Percentiles rank a stretch among this genome's conserved stretches.
These are phyloP conservation scores for Mycena latifolia DNA, from an alignment of 768 basidiomycete genomes.

Conservation along the genomic window DNA sequence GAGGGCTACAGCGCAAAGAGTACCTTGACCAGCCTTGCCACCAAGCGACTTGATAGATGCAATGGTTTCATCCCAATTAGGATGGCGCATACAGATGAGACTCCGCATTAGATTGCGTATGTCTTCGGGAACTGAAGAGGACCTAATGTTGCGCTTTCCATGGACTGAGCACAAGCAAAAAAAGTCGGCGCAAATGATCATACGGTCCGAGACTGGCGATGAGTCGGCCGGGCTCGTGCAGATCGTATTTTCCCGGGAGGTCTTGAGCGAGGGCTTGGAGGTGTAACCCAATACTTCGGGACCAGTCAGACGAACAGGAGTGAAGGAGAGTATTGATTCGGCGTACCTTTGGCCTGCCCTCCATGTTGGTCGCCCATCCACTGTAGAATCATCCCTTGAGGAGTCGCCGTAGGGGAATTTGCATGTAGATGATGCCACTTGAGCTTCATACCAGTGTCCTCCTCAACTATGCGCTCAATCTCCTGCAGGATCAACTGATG, in stretches of 20 bases:
- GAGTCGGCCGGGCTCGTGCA: neutral
- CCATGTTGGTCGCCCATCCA: neutral
- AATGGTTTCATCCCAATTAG: neutral
- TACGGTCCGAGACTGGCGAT: neutral
- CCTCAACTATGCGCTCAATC: slow-evolving; percentile 21
- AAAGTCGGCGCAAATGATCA: neutral
- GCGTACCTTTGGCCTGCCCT: slow-evolving; percentile 18
- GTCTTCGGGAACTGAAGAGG: neutral
- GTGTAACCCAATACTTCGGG: neutral
- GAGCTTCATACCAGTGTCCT: slow-evolving; percentile 19
- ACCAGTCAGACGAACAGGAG: no score
- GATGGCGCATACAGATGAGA: neutral
- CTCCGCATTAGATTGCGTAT: neutral
- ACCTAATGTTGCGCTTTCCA: neutral
- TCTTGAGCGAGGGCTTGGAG: neutral
- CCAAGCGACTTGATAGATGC: neutral
- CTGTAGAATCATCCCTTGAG: neutral
- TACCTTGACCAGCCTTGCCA: neutral
- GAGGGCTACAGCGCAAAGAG: neutral
- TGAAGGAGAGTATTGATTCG: neutral
- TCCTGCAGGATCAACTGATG: slow-evolving; percentile 6
- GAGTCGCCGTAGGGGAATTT: slow-evolving; percentile 26
- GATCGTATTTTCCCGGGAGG: neutral
- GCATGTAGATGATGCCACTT: slow-evolving; percentile 34
- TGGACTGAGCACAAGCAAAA: neutral